Conservation (phyloP, 495 filamentous ascomycete genomes). For the Annulohypoxylon moriforme region DNA sequence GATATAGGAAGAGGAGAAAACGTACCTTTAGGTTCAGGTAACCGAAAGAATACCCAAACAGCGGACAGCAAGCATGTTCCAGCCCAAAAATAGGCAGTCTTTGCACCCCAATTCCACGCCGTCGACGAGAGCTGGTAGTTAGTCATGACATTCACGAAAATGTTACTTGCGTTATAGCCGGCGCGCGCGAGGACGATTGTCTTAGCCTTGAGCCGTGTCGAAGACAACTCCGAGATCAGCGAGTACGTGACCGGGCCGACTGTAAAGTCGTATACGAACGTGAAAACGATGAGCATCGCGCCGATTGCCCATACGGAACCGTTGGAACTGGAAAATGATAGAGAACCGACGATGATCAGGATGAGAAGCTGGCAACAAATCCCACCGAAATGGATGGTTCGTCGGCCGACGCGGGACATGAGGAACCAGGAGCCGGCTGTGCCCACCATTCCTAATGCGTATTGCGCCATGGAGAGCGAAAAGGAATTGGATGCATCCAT, state of each 20-base stretch:
- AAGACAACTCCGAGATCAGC: slow-evolving; percentile 65
- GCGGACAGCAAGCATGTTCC: slow-evolving; percentile 57
- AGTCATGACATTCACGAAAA: slow-evolving; percentile 60
- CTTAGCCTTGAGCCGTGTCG: slow-evolving; percentile 65
- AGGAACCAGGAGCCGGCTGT: slow-evolving; percentile 65
- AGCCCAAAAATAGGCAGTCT: slow-evolving; percentile 65
- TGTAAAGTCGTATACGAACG: slow-evolving; percentile 65
- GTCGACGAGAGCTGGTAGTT: slow-evolving; percentile 62
- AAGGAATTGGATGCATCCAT: slow-evolving; percentile 66
- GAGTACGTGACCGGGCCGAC: slow-evolving; percentile 68
- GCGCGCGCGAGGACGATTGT: slow-evolving; percentile 66
- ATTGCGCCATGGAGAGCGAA: slow-evolving; percentile 51
- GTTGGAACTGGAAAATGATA: slow-evolving; percentile 41
- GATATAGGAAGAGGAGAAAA: not conserved
- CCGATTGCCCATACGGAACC: slow-evolving; percentile 55
- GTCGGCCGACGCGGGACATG: slow-evolving; percentile 60
- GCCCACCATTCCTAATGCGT: slow-evolving; percentile 62
- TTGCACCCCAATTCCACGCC: slow-evolving; percentile 64
- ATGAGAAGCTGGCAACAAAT: slow-evolving; percentile 51
- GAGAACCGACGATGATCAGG: slow-evolving; percentile 53
- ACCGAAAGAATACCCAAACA: slow-evolving; percentile 50
- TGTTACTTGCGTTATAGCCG: slow-evolving; percentile 62
- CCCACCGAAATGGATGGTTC: slow-evolving; percentile 62
- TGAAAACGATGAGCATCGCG: slow-evolving; percentile 62
- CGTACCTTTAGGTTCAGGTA: slow-evolving; percentile 51